A percentile compares a stretch with the other conserved stretches of the same genome.
Evolutionary conservation across 106 monocot species (phyloP).

Genomic region (Phalaenopsis aphrodite): DNA sequence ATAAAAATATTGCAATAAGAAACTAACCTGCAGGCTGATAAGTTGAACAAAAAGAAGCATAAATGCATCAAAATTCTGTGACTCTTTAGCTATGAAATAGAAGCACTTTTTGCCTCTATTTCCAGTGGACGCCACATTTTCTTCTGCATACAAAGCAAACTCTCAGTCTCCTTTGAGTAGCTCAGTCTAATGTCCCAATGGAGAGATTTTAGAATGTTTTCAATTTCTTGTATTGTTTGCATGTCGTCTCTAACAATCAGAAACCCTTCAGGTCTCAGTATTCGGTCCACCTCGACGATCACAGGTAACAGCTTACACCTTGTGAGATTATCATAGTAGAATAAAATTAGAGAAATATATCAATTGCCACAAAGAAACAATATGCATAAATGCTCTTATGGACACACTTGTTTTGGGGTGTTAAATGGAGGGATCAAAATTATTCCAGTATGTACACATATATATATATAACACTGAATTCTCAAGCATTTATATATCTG

Average conservation of each 20-base stretch:
- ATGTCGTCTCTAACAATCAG: constrained; percentile 44
- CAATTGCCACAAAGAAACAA: too few species aligned
- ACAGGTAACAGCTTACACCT: constrained; percentile 47
- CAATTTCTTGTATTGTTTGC: constrained; percentile 32
- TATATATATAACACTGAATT: too few species aligned
- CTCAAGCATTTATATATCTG: too few species aligned
- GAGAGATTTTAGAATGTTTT: constrained; percentile 41
- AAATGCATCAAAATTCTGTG: neutral
- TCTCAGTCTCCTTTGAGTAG: constrained; percentile 39
- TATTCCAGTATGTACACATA: too few species aligned
- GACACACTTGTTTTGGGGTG: too few species aligned
- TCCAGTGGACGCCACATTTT: constrained; percentile 44
- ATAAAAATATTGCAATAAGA: neutral
- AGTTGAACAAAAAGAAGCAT: neutral
- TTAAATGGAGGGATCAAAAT: too few species aligned
- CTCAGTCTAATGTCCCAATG: constrained; percentile 32
- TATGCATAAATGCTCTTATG: too few species aligned
- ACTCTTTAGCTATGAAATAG: neutral
- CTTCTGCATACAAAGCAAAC: constrained; percentile 45
- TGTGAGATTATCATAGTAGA: neutral
- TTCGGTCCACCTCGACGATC: constrained; percentile 54
- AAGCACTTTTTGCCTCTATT: constrained; percentile 6
- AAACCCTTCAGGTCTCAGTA: constrained; percentile 50
- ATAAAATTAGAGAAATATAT: too few species aligned
- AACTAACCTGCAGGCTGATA: neutral